phyloP scores from a whole-genome alignment of 2,329 filamentous ascomycete genomes.

The Pestalotiopsis sp. region DNA sequence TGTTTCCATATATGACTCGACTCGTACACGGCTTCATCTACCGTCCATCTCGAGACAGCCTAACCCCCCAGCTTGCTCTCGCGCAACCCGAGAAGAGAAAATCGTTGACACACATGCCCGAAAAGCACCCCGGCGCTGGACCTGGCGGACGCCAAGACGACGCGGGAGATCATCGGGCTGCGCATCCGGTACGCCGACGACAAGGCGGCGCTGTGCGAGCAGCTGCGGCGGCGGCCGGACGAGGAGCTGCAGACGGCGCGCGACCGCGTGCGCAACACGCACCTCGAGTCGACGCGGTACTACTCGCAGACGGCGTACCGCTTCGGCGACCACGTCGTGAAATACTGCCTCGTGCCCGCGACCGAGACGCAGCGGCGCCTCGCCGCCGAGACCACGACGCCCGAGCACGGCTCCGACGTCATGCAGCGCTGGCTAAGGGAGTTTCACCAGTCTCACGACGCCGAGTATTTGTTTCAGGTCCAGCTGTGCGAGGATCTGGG shows the following conservation, averaged over 20 bases:
- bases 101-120: too few relatives aligned
- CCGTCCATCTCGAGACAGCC: too few relatives aligned
- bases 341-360: slow-evolving; percentile 47
- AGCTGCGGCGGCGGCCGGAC: slow-evolving; percentile 34
- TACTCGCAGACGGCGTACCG: slow-evolving; percentile 51
- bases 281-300: slow-evolving; percentile 32
- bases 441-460: slow-evolving; percentile 40
- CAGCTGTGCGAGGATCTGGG: slow-evolving; percentile 48
- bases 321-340: slow-evolving; percentile 48
- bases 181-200: slow-evolving; percentile 39
- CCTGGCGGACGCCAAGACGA: slow-evolving; percentile 40
- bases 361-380: slow-evolving; percentile 40
- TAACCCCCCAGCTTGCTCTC: too few relatives aligned
- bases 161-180: slow-evolving; percentile 44
- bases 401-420: slow-evolving; percentile 32
- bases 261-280: slow-evolving; percentile 40
- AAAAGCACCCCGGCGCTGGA: slow-evolving; percentile 46
- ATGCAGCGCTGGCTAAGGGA: slow-evolving; percentile 40
- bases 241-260: slow-evolving; percentile 37
- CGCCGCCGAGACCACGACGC: slow-evolving; percentile 38
- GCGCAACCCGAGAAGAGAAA: too few relatives aligned
- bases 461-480: slow-evolving; percentile 46
- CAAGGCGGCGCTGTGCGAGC: slow-evolving; percentile 41
- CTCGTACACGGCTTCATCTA: too few relatives aligned
- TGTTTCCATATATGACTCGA: too few relatives aligned